Percentiles rank a stretch among this genome's conserved stretches.
Evolutionary conservation across 1,284 basidiomycete genomes (phyloP).

Genomic region (Microbotryum violaceum): DNA sequence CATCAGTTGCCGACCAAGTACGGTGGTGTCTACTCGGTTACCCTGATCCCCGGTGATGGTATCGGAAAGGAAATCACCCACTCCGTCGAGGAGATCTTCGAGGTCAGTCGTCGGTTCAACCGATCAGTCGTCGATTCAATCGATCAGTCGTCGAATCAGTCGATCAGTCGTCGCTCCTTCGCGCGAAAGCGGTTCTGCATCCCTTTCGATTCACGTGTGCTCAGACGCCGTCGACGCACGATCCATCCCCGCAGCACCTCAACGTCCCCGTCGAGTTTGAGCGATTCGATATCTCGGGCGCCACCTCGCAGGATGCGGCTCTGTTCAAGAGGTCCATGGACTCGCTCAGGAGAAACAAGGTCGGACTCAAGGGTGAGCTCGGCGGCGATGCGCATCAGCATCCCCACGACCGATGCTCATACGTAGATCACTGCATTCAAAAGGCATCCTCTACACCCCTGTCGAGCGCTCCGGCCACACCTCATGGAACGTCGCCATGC

Average conservation of each 20-base stretch:
- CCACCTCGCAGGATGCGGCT: slow-evolving; percentile 86
- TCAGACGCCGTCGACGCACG: no score
- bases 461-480: slow-evolving; percentile 94
- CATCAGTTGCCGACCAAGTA: neutral
- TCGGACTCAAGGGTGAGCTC: slow-evolving; percentile 83
- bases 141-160: neutral
- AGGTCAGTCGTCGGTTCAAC: slow-evolving; percentile 42
- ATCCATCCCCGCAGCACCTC: slow-evolving; percentile 48
- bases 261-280: slow-evolving; percentile 95
- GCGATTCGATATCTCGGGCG: slow-evolving; percentile 93
- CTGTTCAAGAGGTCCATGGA: slow-evolving; percentile 98
- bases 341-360: slow-evolving; percentile 89
- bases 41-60: slow-evolving; percentile 92
- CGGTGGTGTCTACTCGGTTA: slow-evolving; percentile 40
- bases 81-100: slow-evolving; percentile 98
- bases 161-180: neutral
- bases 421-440: neutral
- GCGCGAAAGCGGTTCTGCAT: neutral
- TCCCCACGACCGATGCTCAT: neutral
- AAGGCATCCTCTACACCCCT: slow-evolving; percentile 97
- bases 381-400: neutral
- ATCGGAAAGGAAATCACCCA: slow-evolving; percentile 95
- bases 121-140: no score
- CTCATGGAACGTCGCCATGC: slow-evolving; percentile 99
- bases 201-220: neutral